Base-by-base conservation (phyloP, 768 basidiomycete genomes). In the Leccinum longicurvipes region DNA sequence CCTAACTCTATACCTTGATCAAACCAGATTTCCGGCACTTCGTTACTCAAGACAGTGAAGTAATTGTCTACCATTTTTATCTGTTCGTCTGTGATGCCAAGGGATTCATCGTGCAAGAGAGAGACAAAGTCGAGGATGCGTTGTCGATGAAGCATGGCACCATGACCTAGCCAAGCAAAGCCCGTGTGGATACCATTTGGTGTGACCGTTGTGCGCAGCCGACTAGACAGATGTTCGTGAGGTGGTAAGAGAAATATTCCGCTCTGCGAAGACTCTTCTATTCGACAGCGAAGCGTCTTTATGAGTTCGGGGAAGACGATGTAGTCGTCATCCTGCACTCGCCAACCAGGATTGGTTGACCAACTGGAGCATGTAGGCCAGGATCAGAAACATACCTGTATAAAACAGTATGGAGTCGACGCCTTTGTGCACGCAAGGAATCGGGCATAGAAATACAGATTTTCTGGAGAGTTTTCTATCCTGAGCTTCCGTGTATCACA, bases 61-160 rank as follows among this genome's bases (percentile, higher is more conserved):
- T 86, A 86, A 57, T 88, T 88, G 64, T 88, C 87, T 4, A 85
- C 83, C 84, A 86, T 87, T 60, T 79, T 76, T 62, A 76, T 70
- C 59, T 85, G 78, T 34, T 82, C 80, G 4, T 74, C 67, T 0
- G 81, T 74, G 36, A 76, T 67, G 32, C 79, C 73, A 32, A 85
- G 67, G 19, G 52, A 29, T 4, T 71, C 54, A 4, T 57, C 50
- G 21, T 63, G 61, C 59, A 86, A 65, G 42, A 86, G 73, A 14
- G 69, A 65, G 17, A 86, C 66, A 63, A 86, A 88, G 17, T 74
- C 71, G 15, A 70, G 67, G 15, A 74, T 78, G 52, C 71, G 68
- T 19, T 74, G 73, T 47, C 74, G 75, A 55, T 62, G 72, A 54
- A 87, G 67, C 53, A 87, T 76, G 6, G 84, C 67, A 19, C 86